These are phyloP conservation scores for Penicillium thymicola DNA, from an alignment of 2,329 filamentous ascomycete species.

Conservation along the genomic window DNA sequence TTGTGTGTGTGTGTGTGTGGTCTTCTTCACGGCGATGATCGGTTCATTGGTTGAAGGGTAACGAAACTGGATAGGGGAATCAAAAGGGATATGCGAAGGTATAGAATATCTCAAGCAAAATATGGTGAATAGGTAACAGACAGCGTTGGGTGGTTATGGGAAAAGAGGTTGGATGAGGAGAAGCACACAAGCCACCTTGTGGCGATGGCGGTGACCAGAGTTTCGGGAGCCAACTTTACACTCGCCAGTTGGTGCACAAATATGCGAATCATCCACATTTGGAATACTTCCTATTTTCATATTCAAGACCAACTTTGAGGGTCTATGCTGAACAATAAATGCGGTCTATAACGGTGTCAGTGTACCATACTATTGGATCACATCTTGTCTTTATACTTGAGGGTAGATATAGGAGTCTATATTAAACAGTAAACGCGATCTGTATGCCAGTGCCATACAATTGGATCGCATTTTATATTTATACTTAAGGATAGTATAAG, in stretches of 20 bases:
- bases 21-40: slow-evolving; percentile 26
- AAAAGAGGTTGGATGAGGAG: slow-evolving; percentile 20
- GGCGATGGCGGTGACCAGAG: slow-evolving; percentile 25
- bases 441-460: neutral
- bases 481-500: too few species aligned
- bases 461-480: too few species aligned
- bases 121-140: neutral
- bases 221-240: slow-evolving; percentile 6
- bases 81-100: neutral
- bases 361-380: neutral
- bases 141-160: slow-evolving; percentile 6
- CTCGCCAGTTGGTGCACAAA: neutral
- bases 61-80: slow-evolving; percentile 1
- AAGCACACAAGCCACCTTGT: slow-evolving; percentile 27
- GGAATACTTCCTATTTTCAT: neutral
- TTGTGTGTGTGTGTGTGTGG: slow-evolving; percentile 25
- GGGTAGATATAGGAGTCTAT: fast-evolving
- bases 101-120: neutral
- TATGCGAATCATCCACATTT: too few species aligned
- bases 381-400: neutral
- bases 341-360: too few species aligned
- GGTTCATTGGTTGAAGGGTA: slow-evolving; percentile 28
- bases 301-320: neutral
- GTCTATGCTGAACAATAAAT: too few species aligned
- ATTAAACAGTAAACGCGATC: neutral